Percentiles rank a stretch among this genome's conserved stretches.
phyloP scores from a whole-genome alignment of 2,329 filamentous ascomycete species.

The Epichloe bromicola region DNA sequence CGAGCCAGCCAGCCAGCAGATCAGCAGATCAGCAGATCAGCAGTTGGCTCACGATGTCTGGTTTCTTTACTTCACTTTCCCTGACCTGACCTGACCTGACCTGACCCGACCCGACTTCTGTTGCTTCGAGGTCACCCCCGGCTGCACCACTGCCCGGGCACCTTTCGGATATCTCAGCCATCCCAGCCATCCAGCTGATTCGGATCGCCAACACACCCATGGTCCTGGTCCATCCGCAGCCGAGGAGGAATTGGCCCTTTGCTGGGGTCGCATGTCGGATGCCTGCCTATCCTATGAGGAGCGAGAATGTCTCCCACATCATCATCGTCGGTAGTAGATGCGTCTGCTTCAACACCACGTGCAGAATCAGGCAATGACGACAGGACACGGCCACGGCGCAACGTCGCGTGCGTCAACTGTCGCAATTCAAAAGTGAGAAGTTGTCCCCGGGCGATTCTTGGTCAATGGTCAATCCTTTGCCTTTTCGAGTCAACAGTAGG shows the following conservation, averaged over 20 bases:
- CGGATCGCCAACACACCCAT: too few relatives aligned
- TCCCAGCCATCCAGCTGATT: too few relatives aligned
- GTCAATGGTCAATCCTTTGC: background rate
- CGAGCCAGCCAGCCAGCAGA: background rate
- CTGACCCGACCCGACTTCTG: too few relatives aligned
- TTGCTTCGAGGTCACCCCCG: too few relatives aligned
- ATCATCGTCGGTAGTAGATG: slow-evolving; percentile 14
- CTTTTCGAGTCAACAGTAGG: background rate
- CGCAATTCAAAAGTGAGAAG: slow-evolving; percentile 26
- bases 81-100: too few relatives aligned
- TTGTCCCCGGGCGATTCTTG: too few relatives aligned
- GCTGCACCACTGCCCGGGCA: too few relatives aligned
- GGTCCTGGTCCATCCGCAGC: too few relatives aligned
- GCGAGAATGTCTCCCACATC: slow-evolving; percentile 18
- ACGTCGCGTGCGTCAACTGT: slow-evolving; percentile 26
- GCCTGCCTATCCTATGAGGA: slow-evolving; percentile 8
- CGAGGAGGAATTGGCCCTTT: background rate
- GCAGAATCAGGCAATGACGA: slow-evolving; percentile 9
- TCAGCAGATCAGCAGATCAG: too few relatives aligned
- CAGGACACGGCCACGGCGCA: slow-evolving; percentile 22
- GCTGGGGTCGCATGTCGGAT: background rate
- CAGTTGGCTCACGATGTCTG: too few relatives aligned
- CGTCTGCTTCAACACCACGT: slow-evolving; percentile 12
- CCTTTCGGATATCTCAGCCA: too few relatives aligned
- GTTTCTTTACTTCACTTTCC: too few relatives aligned